These are phyloP conservation scores for Picea mariana DNA, from an alignment of 83 land plant genomes.

Conservation along the genomic window DNA sequence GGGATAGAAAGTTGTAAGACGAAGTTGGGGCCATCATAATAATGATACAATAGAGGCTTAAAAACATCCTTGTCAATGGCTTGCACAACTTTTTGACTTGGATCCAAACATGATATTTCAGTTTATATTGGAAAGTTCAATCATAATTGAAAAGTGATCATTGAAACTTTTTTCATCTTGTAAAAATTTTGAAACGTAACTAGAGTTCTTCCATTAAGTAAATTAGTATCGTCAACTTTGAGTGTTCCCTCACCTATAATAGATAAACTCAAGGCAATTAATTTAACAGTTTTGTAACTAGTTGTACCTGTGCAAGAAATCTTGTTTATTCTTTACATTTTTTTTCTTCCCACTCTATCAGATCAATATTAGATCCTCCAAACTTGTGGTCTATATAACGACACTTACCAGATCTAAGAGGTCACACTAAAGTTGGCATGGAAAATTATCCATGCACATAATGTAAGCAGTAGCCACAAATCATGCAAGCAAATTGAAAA, in stretches of 20 bases:
- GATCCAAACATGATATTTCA: constrained; percentile 47
- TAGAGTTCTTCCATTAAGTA: too few species aligned
- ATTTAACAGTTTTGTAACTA: too few species aligned
- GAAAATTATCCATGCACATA: neutral
- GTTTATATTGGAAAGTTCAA: too few species aligned
- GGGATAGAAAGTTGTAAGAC: constrained; percentile 57
- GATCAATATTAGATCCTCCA: constrained; percentile 92
- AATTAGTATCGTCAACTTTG: too few species aligned
- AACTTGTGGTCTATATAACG: constrained; percentile 67
- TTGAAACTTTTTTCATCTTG: too few species aligned
- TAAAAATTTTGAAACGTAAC: too few species aligned
- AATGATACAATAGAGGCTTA: constrained; percentile 48
- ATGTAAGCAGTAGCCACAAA: neutral
- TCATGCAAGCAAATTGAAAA: neutral
- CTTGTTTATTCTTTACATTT: constrained; percentile 84
- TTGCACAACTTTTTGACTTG: constrained; percentile 46
- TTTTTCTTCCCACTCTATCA: constrained; percentile 94
- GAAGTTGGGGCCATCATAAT: constrained; percentile 71
- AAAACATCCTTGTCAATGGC: constrained; percentile 58
- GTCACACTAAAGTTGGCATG: neutral
- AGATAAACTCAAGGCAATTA: too few species aligned
- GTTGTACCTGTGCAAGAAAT: constrained; percentile 68
- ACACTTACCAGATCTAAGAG: neutral
- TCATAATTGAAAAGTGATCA: too few species aligned
- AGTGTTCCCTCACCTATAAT: too few species aligned